Percentiles rank a stretch among this genome's conserved stretches.
Conservation (phyloP, 192 early-diverging fungal genomes). For the Coemansia sp. region DNA sequence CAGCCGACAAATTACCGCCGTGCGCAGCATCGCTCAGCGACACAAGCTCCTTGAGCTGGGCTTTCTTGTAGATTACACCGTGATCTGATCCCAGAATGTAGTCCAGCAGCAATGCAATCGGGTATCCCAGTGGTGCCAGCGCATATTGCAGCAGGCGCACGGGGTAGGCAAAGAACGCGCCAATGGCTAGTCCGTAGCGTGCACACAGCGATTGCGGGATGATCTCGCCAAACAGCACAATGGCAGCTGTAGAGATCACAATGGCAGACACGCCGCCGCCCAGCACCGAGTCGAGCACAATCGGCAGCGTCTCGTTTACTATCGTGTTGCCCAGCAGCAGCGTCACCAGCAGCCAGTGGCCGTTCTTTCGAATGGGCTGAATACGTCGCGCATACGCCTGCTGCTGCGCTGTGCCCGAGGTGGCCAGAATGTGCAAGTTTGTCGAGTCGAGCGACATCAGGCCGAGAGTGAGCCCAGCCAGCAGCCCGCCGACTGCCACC, state of each 20-base stretch:
- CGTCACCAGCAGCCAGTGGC: slow-evolving; percentile 93
- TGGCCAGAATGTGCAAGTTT: slow-evolving; percentile 77
- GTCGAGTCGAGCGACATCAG: slow-evolving; percentile 83
- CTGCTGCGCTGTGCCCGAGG: slow-evolving; percentile 70
- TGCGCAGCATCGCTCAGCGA: slow-evolving; percentile 69
- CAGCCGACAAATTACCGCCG: slow-evolving; percentile 68
- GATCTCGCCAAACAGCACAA: slow-evolving; percentile 96
- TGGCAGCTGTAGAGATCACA: slow-evolving; percentile 74
- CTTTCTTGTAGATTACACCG: slow-evolving; percentile 84
- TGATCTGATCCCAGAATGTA: slow-evolving; percentile 78
- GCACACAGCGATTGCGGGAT: slow-evolving; percentile 91
- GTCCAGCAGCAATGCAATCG: slow-evolving; percentile 85
- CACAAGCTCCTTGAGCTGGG: slow-evolving; percentile 76
- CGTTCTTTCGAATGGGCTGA: slow-evolving; percentile 82
- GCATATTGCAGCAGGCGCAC: slow-evolving; percentile 68
- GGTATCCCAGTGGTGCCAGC: slow-evolving; percentile 71
- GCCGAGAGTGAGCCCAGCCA: slow-evolving; percentile 71
- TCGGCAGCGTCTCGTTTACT: slow-evolving; percentile 91
- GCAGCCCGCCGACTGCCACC: slow-evolving; percentile 76
- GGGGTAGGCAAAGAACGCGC: slow-evolving; percentile 81
- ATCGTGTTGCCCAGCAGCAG: slow-evolving; percentile 90
- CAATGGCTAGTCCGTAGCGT: slow-evolving; percentile 83
- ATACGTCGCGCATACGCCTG: slow-evolving; percentile 75
- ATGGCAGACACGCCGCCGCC: slow-evolving; percentile 83
- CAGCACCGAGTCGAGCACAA: slow-evolving; percentile 77